phyloP scores from a whole-genome alignment of 768 basidiomycete species.

The Obba rivulosa region DNA sequence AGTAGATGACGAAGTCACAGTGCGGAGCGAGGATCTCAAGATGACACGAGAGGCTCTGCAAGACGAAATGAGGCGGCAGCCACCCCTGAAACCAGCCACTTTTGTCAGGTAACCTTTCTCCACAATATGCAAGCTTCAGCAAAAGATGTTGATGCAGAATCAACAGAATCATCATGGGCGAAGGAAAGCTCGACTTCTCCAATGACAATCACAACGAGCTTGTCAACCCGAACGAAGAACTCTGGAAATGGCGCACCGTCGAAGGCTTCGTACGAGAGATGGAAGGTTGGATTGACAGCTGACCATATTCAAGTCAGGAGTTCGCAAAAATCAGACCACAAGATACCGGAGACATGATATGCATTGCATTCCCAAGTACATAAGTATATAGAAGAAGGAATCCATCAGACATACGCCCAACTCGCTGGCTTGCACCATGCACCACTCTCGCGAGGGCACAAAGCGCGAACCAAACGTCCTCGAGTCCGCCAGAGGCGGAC shows the following conservation, averaged over 20 bases:
- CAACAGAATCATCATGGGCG: constrained; percentile 11
- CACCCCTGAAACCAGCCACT: no score
- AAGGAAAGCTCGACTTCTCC: constrained; percentile 15
- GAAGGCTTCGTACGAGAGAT: constrained; percentile 10
- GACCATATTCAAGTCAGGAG: no score
- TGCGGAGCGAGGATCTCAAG: constrained; percentile 8
- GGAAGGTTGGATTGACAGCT: background rate
- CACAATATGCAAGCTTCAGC: no score
- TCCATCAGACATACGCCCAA: constrained; percentile 38
- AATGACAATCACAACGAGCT: constrained; percentile 17
- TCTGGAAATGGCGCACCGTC: constrained; percentile 21
- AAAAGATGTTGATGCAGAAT: no score
- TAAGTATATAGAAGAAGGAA: constrained; percentile 7
- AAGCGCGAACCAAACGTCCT: constrained; percentile 31
- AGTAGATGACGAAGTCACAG: constrained; percentile 7
- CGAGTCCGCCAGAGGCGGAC: constrained; percentile 24
- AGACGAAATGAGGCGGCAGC: background rate
- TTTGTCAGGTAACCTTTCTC: background rate
- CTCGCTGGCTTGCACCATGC: constrained; percentile 29
- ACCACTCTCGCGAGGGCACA: constrained; percentile 20
- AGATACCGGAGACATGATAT: no score
- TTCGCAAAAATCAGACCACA: no score
- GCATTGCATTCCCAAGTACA: background rate
- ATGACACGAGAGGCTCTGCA: constrained; percentile 6
- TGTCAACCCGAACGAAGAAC: constrained; percentile 16